Base-by-base conservation (phyloP, 306 rosid genomes). In the Trichosanthes cucumerina region DNA sequence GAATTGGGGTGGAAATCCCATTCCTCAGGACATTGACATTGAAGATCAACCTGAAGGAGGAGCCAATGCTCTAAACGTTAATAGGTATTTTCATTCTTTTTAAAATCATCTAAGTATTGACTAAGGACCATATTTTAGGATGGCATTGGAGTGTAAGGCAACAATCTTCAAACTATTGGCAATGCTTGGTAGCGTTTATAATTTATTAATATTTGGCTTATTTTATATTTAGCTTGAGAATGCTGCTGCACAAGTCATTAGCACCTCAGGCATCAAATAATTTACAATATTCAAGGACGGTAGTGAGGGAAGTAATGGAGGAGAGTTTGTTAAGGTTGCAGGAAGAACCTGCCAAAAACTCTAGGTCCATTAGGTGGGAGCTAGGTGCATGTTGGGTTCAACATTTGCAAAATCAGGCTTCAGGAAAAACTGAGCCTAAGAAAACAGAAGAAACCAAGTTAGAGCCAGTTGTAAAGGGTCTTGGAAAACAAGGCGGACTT, bases 311-410 rank as follows among this genome's bases (percentile, higher is more conserved):
- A 79, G 88, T 91, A 83, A 84, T 91, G 0, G 97, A 88, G 80
- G 88, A 89, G 85, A 92, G 98, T 83, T 86, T 89, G 85, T 76
- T 68, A 65, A 91, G 90, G 80, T 85, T 95, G 88, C 88, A 84
- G 88, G 93, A 87, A 80, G 97, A 90, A 59, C 80, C 93, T 78
- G 43, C 83, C 57, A 83, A 81, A 79, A 80, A 58, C 18, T 82
- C 75, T 6, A 88, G 86, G 86, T 89, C 93, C 46, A 91, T 95
- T 81, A 92, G 99, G 89, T 95, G 99, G 99, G 99, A 95, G 87
- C 86, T 95, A 78, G 99, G 99, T 83, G 97, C 99, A 81, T 92
- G 99, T 80, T 95, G 99, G 99, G 90, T 92, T 68, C 97, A 95
- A 79, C 97, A 95, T 83, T 85, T 95, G 84, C 97, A 95, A 83